Percentiles rank a stretch among this genome's conserved stretches.
phyloP scores from a whole-genome alignment of 176 grass and related monocot genomes.

The Paspalum vaginatum region DNA sequence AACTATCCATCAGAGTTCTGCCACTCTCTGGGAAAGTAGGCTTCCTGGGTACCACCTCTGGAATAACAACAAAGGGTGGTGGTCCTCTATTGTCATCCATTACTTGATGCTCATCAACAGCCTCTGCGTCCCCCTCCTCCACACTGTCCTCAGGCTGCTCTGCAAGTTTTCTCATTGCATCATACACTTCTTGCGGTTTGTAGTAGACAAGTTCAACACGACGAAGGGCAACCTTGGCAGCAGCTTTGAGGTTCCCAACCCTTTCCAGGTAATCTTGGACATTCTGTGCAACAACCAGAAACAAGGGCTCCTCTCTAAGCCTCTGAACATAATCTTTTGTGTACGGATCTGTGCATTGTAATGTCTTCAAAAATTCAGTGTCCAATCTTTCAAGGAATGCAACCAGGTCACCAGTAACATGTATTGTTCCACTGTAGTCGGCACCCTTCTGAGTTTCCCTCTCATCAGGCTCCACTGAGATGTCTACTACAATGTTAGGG shows the following conservation, averaged over 20 bases:
- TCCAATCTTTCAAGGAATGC: constrained; percentile 89
- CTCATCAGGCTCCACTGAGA: constrained; percentile 69
- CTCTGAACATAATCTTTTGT: constrained; percentile 95
- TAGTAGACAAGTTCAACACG: constrained; percentile 92
- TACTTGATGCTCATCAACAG: constrained; percentile 51
- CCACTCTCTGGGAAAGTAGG: constrained; percentile 87
- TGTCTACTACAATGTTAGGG: constrained; percentile 90
- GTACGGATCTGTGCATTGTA: constrained; percentile 83
- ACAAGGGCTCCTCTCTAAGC: constrained; percentile 88
- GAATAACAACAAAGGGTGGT: constrained; percentile 72
- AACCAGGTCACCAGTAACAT: constrained; percentile 83
- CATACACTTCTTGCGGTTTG: constrained; percentile 97
- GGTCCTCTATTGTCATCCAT: constrained; percentile 53
- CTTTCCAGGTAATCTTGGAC: constrained; percentile 87
- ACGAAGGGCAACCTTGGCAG: constrained; percentile 78
- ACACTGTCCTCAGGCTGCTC: constrained; percentile 51
- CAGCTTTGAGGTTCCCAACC: constrained; percentile 72
- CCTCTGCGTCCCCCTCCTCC: constrained; percentile 60
- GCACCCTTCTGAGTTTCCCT: constrained; percentile 81
- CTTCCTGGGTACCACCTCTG: constrained; percentile 79
- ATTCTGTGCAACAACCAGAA: constrained; percentile 91
- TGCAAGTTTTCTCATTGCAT: constrained; percentile 85
- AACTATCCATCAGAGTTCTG: constrained; percentile 73
- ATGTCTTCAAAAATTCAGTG: constrained; percentile 89
- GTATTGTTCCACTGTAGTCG: constrained; percentile 70